phyloP scores from a whole-genome alignment of 1,139 yeast genomes.

The Ogataea hybrid region DNA sequence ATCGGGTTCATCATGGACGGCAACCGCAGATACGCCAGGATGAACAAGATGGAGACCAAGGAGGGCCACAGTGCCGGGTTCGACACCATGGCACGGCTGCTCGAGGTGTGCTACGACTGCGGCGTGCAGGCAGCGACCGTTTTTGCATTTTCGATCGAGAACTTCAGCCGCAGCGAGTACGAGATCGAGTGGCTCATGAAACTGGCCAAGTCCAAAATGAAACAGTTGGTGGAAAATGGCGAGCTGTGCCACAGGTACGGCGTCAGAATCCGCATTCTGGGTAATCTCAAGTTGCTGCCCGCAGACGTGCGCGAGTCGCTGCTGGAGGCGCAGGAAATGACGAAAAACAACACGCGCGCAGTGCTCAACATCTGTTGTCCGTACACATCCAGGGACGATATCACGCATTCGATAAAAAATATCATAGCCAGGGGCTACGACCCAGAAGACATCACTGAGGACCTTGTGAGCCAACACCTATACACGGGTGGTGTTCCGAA shows the following conservation, averaged over 20 bases:
- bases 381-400: constrained; percentile 91
- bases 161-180: constrained; percentile 76
- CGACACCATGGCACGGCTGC: constrained; percentile 72
- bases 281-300: constrained; percentile 68
- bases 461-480: constrained; percentile 48
- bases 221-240: constrained; percentile 70
- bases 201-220: constrained; percentile 71
- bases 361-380: constrained; percentile 90
- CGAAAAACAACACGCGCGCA: constrained; percentile 68
- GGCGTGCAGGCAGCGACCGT: constrained; percentile 88
- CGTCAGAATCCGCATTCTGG: constrained; percentile 66
- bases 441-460: constrained; percentile 47
- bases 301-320: constrained; percentile 65
- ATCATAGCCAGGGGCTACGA: constrained; percentile 42
- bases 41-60: constrained; percentile 67
- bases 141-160: constrained; percentile 93
- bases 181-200: constrained; percentile 91
- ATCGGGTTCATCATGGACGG: constrained; percentile 98
- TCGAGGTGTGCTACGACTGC: constrained; percentile 80
- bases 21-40: constrained; percentile 81
- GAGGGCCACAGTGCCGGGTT: constrained; percentile 95
- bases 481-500: constrained; percentile 75
- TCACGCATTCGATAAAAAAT: constrained; percentile 61
- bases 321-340: constrained; percentile 59
- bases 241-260: constrained; percentile 85